phyloP scores from a whole-genome alignment of 768 basidiomycete species.

The Trametes maxima region DNA sequence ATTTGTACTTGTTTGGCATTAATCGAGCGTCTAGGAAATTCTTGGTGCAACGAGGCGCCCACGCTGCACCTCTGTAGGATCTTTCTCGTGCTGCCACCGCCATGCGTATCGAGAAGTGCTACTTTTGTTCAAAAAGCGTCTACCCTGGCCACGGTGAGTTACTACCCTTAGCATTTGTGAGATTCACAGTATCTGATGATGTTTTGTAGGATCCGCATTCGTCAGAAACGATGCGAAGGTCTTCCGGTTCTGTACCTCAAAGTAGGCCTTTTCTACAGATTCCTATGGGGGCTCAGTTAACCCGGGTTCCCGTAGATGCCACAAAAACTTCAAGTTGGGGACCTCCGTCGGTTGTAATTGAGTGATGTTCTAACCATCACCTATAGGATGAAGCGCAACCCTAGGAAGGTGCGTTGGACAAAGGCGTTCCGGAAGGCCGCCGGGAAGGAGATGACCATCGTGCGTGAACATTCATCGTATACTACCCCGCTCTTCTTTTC shows the following conservation, averaged over 20 bases:
- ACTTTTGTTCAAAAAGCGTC: conserved; percentile 95
- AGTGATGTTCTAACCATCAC: not conserved
- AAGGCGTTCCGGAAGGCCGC: conserved; percentile 99
- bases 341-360: not conserved
- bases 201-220: conserved; percentile 76
- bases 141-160: conserved; percentile 92
- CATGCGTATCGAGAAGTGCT: conserved; percentile 98
- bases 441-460: conserved; percentile 99
- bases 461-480: conserved; percentile 35
- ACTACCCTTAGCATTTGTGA: not conserved
- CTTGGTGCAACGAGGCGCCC: conserved; percentile 2
- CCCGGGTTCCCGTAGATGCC: conserved; percentile 61
- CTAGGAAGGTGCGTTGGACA: conserved; percentile 98
- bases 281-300: not conserved
- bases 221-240: conserved; percentile 98
- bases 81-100: conserved; percentile 17
- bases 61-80: conserved; percentile 1
- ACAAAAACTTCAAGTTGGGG: conserved; percentile 97
- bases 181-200: not conserved
- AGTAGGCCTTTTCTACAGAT: conserved; percentile 52
- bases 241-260: conserved; percentile 97
- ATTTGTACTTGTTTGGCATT: conserved; percentile 17
- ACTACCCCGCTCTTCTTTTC: conserved; percentile 1
- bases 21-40: conserved; percentile 13
- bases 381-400: conserved; percentile 96